Base-by-base conservation (phyloP, 768 basidiomycete species). In the Boletus huronensis region DNA sequence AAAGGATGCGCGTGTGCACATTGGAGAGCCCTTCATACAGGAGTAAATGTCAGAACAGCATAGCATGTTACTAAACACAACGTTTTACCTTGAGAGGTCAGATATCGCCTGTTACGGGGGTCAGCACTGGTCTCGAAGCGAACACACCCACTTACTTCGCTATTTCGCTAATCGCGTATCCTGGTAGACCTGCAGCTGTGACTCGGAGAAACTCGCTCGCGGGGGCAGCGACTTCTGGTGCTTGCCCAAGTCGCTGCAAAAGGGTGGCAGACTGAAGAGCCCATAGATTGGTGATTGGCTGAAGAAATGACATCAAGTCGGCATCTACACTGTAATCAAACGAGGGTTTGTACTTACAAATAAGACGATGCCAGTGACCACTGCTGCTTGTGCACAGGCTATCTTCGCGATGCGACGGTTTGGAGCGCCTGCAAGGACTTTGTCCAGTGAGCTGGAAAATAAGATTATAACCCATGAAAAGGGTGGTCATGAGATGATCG, bases 161-260 rank as follows among this genome's bases (percentile, higher is more conserved):
- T 50, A 80, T 66, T 49, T 73, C 67, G 35, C 75, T 72, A 31
- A 75, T 70, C 11, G 71, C 75, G 59, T 80, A 80, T 21, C 78
- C 78, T 3, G 77, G 79, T 34, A 80, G 67, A 45, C 78, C 77
- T 28, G 77, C 56, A 11, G 68, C 70, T 8, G 75, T 61, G 56
- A 71, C 66, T 35, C 60, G 64, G 3, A 81, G 70, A 54, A 79
- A 80, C 26, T 70, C 16, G 9, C 70, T 68, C 6, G 79, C 79
- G 3, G 64, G 62, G 2, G 45, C 42, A 5, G 78, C 75, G 2
- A 81, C 75, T 31, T 74, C 70, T 5, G 70, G 68, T 10, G 75
- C 70, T 69, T 72, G 72, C 11, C 67, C 58, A 14, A 73, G 58
- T 43, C 31, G 74, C 14, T 77, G 65, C 1, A 82, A 61, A 32